Evolutionary conservation across 148 eudicot species (phyloP), one percentile per base, ranked within the genome.

Genomic region (Spergularia marina): DNA sequence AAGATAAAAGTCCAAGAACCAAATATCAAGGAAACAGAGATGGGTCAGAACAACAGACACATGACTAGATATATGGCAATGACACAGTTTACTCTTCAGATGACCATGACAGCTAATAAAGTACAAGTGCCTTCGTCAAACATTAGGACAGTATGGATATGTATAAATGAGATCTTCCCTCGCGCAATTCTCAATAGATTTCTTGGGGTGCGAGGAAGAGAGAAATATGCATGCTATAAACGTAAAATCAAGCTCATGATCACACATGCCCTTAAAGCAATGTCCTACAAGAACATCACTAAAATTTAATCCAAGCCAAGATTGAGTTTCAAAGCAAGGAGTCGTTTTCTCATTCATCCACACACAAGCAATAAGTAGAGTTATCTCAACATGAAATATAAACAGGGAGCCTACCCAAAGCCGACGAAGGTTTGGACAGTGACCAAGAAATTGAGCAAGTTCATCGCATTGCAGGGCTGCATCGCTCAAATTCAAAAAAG

Each of bases 401-500:
- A 72, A 23, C n/a, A 47, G 67, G 71, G 39, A 59, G 4, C 85
- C 60, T 85, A 90, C 98, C 98, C 95, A 90, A 55, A 92, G 98
- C 57, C 96, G 91, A 20, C 86, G 86, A 59, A 92, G 81, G 81
- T 86, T 87, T 4, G 91, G 85, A 80, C 96, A 92, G 76, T 80
- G 83, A 80, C 71, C 68, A 65, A 92, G 87, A 80, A 92, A 86
- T 81, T 81, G 85, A 56, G 77, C 85, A 65, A 92, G 86, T 71
- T 86, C 96, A 75, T 73, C 81, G 63, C 88, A 81, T 71, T 75
- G 82, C 44, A 92, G 75, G 72, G 76, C 73, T 36, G 84, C 90
- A 64, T 84, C 88, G 34, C 90, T 87, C 84, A 92, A 73, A 80
- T 92, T 89, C 86, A 92, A 85, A 84, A 87, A 92, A 3, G 89